Percentiles rank a stretch among this genome's conserved stretches.
Conservation (phyloP, 257 asterid species). For the Henckelia pumila region DNA sequence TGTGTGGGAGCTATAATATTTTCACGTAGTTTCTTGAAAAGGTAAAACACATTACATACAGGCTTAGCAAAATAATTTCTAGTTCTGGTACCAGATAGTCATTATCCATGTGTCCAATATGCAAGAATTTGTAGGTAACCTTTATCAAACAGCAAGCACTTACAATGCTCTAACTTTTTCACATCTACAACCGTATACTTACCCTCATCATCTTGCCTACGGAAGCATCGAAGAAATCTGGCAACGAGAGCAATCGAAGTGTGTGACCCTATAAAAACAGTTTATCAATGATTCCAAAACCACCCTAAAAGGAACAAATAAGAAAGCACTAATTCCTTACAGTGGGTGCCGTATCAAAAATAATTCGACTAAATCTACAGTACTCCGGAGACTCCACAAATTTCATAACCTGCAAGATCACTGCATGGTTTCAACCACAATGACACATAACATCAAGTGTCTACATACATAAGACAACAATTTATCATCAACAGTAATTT, state of each 20-base stretch:
- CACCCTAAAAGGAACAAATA: conserved; percentile 20
- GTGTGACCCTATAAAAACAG: conserved; percentile 60
- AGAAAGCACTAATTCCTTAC: conserved; percentile 35
- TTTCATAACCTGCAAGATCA: conserved; percentile 55
- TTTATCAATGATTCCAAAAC: conserved; percentile 15
- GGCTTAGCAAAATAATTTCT: neutral
- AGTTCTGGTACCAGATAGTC: neutral
- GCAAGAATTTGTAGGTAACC: neutral
- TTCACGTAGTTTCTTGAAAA: neutral
- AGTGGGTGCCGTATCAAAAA: conserved; percentile 79
- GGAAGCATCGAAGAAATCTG: conserved; percentile 71
- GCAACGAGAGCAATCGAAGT: conserved; percentile 65
- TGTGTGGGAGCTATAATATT: neutral
- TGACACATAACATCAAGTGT: neutral
- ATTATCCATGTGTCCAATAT: neutral
- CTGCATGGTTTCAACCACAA: conserved; percentile 6
- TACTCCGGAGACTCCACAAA: conserved; percentile 65
- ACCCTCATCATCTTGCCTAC: conserved; percentile 73
- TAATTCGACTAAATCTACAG: conserved; percentile 51
- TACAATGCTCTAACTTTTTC: neutral
- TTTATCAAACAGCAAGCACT: conserved; percentile 12
- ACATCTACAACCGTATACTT: neutral
- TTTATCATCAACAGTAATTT: conserved; percentile 11
- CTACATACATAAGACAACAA: neutral
- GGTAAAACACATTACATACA: conserved; percentile 1